Base-by-base conservation (phyloP, 176 grass and related monocot species). In the Phragmites australis region DNA sequence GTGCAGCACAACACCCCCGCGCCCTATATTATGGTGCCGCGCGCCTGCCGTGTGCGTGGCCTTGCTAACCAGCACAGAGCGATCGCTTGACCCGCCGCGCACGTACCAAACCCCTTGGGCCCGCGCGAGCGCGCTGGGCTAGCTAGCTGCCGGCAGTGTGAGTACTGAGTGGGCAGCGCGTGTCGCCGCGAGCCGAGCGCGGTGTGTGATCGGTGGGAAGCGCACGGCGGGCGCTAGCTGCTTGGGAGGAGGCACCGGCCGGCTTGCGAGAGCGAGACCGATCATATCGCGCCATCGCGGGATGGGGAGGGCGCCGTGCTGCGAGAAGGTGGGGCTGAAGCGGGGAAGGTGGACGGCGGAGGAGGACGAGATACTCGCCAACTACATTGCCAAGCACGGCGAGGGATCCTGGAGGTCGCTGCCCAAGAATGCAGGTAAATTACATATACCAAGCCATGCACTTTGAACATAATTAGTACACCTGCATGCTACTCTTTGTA, bases 261-360 rank as follows among this genome's bases (percentile, higher is more conserved):
- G 23, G 27, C 14, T 22, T 2, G 6, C 45, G 21, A 23, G 37
- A 25, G 3, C 49, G 51, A 55, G 17, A 47, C 5, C 25, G 22
- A 51, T 26, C 21, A 3, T n/a, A n/a, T n/a, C n/a, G n/a, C n/a
- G n/a, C n/a, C n/a, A 55, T 17, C 30, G 6, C 31, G 34, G 32
- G 17, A 97, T 97, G 95, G 95, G 95, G 68, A 92, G 95, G 91
- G 92, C 94, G 52, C 94, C 94, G 48, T 97, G 94, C 86, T 97
- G 94, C 80, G 92, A 92, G 13, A 97, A 97, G 88, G 88, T 92
- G 22, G 94, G 94, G 37, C 65, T 97, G 31, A 97, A 92, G 88
- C 91, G 85, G 32, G 94, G 92, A 29, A 79, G 92, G 82, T 97
- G 94, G 94, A 94, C 94, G 14, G 42, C 89, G 43, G 94, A 90